Evolutionary conservation across 352 stramenopile species (phyloP).

Genomic region (Halophytophthora batemanensis): DNA sequence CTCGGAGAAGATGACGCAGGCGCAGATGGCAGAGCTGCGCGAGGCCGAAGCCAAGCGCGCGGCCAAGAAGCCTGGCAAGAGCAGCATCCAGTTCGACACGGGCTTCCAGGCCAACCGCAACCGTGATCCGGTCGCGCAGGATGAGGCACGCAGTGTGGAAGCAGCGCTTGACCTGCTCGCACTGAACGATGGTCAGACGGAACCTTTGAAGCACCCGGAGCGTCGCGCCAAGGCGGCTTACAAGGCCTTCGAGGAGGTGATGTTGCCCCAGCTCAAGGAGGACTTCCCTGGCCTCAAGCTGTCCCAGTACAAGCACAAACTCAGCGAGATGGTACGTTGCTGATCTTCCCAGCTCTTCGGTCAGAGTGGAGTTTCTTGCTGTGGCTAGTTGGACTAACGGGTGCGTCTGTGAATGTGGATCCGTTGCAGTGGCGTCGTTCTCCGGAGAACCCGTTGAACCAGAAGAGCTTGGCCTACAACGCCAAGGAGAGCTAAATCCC

Average conservation of each 20-base stretch:
- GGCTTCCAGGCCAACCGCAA: constrained; percentile 60
- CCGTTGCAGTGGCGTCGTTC: constrained; percentile 65
- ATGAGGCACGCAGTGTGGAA: constrained; percentile 62
- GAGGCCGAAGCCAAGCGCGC: constrained; percentile 38
- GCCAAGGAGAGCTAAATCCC: constrained; percentile 55
- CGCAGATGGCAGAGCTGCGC: constrained; percentile 41
- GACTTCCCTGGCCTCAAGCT: constrained; percentile 76
- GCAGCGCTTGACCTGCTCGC: constrained; percentile 58
- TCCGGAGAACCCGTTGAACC: constrained; percentile 76
- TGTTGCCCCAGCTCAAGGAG: constrained; percentile 62
- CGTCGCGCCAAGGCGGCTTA: constrained; percentile 72
- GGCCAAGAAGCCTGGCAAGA: constrained; percentile 43
- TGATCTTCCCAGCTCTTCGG: neutral
- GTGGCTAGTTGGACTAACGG: constrained; percentile 10
- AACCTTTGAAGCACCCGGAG: constrained; percentile 60
- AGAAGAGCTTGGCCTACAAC: constrained; percentile 73
- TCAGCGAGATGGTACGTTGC: constrained; percentile 65
- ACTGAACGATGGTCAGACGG: constrained; percentile 42
- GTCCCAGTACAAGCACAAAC: constrained; percentile 80
- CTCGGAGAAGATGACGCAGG: constrained; percentile 60
- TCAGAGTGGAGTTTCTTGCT: constrained; percentile 1
- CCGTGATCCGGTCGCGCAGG: constrained; percentile 31
- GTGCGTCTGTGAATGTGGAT: constrained; percentile 3
- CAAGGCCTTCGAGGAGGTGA: constrained; percentile 77
- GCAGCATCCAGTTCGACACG: constrained; percentile 64